These are phyloP conservation scores for Colletotrichum tropicicola DNA, from an alignment of 2,329 filamentous ascomycete genomes.

Conservation along the genomic window DNA sequence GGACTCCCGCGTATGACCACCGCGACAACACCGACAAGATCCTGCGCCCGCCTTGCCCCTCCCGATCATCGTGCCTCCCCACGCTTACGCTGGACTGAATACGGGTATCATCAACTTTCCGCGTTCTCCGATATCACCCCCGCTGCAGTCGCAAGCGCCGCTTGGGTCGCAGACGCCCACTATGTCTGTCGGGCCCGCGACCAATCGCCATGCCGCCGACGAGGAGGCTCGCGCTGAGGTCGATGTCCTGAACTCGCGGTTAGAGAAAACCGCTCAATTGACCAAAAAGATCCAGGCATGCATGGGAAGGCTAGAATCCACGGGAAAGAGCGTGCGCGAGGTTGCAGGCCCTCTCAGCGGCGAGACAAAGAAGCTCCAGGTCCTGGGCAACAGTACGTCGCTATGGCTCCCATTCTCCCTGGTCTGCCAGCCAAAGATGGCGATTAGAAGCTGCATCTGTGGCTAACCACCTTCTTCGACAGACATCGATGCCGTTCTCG, in stretches of 20 bases:
- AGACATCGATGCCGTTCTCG: conserved; percentile 88
- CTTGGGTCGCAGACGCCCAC: neutral
- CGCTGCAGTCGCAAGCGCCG: neutral
- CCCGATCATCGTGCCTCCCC: too few species aligned
- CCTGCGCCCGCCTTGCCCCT: too few species aligned
- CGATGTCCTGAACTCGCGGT: conserved; percentile 74
- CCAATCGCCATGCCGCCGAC: conserved; percentile 62
- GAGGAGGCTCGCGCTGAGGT: conserved; percentile 76
- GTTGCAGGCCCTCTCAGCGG: conserved; percentile 92
- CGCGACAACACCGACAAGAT: too few species aligned
- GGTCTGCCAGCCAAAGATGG: neutral
- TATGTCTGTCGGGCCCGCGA: conserved; percentile 62
- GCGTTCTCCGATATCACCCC: neutral
- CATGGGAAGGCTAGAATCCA: conserved; percentile 82
- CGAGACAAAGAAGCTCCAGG: conserved; percentile 89
- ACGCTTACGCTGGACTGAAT: neutral
- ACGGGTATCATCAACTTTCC: neutral
- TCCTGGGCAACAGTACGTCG: conserved; percentile 78
- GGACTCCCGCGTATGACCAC: too few species aligned
- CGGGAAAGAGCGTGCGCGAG: conserved; percentile 89
- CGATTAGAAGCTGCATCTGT: neutral
- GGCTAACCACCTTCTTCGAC: neutral
- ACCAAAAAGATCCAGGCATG: conserved; percentile 96
- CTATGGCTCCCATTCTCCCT: neutral
- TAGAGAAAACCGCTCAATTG: conserved; percentile 92